phyloP scores from a whole-genome alignment of 2,329 filamentous ascomycete species.

The Diaporthe sp. region DNA sequence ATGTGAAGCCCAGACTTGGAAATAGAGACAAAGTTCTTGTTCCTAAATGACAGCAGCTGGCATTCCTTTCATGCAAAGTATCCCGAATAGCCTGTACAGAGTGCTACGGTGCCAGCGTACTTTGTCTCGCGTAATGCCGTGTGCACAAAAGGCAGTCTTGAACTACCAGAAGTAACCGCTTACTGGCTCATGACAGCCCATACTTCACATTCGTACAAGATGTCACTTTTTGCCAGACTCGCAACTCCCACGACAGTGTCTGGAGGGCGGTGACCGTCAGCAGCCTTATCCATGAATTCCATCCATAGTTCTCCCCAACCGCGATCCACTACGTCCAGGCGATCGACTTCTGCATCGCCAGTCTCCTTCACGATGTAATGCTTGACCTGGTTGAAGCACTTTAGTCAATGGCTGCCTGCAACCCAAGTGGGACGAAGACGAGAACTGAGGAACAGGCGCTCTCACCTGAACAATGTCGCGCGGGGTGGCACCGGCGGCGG shows the following conservation, averaged over 20 bases:
- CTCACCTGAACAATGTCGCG: constrained; percentile 38
- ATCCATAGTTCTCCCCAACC: constrained; percentile 35
- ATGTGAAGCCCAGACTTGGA: background rate
- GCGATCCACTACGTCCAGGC: constrained; percentile 34
- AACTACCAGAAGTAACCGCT: background rate
- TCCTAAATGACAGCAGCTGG: background rate
- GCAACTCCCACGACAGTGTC: constrained; percentile 36
- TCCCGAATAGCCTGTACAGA: background rate
- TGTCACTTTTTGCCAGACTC: constrained; percentile 30
- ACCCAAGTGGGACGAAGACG: background rate
- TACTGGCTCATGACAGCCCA: constrained; percentile 30
- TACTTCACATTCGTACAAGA: constrained; percentile 35
- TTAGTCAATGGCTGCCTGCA: background rate
- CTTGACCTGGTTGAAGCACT: constrained; percentile 27
- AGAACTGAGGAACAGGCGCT: background rate
- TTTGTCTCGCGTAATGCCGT: background rate
- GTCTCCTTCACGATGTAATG: constrained; percentile 38
- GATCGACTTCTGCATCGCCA: constrained; percentile 30
- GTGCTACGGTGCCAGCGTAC: background rate
- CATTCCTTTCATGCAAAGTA: background rate
- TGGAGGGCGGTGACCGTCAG: constrained; percentile 35
- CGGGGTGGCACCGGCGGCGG: constrained; percentile 34
- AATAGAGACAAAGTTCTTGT: background rate
- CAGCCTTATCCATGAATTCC: constrained; percentile 35
- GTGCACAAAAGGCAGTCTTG: background rate